A percentile compares a stretch with the other conserved stretches of the same genome.
Conservation (phyloP, 2,329 filamentous ascomycete species). For the Cordyceps tenuipes region DNA sequence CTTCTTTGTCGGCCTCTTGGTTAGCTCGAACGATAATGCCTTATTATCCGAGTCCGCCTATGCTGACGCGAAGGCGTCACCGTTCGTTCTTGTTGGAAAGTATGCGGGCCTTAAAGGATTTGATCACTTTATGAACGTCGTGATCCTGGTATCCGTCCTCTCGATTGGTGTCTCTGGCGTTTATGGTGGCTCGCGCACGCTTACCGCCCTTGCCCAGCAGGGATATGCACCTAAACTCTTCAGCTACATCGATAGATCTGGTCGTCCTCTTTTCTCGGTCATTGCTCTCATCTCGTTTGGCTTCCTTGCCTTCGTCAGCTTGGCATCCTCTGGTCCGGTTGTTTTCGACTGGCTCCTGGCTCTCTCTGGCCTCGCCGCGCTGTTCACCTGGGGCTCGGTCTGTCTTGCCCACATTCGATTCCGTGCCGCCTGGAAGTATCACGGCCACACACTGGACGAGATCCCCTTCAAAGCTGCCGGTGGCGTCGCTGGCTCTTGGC, state of each 20-base stretch:
- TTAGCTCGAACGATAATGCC: constrained; percentile 17
- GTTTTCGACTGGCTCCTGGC: constrained; percentile 61
- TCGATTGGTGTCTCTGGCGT: constrained; percentile 52
- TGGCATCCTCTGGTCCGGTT: constrained; percentile 34
- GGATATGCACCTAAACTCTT: constrained; percentile 50
- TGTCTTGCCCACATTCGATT: constrained; percentile 63
- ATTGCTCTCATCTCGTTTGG: constrained; percentile 39
- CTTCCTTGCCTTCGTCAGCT: constrained; percentile 40
- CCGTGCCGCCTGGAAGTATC: constrained; percentile 52
- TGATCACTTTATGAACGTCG: constrained; percentile 49
- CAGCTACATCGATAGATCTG: constrained; percentile 48
- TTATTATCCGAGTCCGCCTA: background rate
- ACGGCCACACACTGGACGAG: constrained; percentile 56
- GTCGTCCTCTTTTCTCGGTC: constrained; percentile 46
- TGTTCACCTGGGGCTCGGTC: constrained; percentile 64
- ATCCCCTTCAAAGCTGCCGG: constrained; percentile 55
- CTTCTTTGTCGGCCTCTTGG: constrained; percentile 42
- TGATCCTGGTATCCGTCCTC: constrained; percentile 50
- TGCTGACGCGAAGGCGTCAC: constrained; percentile 28
- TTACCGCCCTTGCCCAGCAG: constrained; percentile 51
- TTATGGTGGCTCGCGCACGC: constrained; percentile 51
- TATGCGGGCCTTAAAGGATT: constrained; percentile 44
- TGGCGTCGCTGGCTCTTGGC: constrained; percentile 54
- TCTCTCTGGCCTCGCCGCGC: constrained; percentile 53
- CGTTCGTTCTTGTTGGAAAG: constrained; percentile 50